These are phyloP conservation scores for Passiflora organensis DNA, from an alignment of 345 rosid genomes.

Conservation along the genomic window DNA sequence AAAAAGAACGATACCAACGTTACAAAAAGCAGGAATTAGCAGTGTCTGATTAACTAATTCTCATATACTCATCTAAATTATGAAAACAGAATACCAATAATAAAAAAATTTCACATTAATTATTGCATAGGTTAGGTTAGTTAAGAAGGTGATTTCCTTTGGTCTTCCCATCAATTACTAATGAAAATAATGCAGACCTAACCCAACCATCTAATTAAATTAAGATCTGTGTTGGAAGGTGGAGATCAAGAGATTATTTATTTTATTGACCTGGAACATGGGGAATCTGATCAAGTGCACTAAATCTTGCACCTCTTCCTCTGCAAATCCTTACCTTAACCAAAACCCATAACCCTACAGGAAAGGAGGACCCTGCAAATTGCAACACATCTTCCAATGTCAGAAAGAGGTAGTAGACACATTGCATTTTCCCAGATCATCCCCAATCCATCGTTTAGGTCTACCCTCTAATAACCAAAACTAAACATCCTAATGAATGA, in stretches of 20 bases:
- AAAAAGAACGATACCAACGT: background rate
- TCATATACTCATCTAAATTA: too few species aligned
- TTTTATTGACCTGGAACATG: conserved; percentile 14
- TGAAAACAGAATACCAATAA: too few species aligned
- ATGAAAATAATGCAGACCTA: background rate
- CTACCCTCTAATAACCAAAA: too few species aligned
- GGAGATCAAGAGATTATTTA: conserved; percentile 25
- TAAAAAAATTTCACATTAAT: background rate
- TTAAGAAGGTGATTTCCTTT: background rate
- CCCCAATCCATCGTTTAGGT: too few species aligned
- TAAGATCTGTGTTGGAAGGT: conserved; percentile 32
- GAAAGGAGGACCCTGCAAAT: too few species aligned
- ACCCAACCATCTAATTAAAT: conserved; percentile 37
- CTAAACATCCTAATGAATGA: too few species aligned
- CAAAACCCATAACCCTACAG: too few species aligned
- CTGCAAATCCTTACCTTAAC: too few species aligned
- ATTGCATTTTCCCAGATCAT: too few species aligned
- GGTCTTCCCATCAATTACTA: background rate
- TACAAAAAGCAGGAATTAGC: conserved; percentile 4
- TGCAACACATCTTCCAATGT: too few species aligned
- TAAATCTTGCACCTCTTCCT: conserved; percentile 11
- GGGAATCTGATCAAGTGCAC: conserved; percentile 29
- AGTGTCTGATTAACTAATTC: background rate
- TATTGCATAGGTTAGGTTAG: conserved; percentile 4
- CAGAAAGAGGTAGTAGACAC: too few species aligned